phyloP scores from a whole-genome alignment of 129 eudicot genomes.

The Heracleum sosnowskyi region DNA sequence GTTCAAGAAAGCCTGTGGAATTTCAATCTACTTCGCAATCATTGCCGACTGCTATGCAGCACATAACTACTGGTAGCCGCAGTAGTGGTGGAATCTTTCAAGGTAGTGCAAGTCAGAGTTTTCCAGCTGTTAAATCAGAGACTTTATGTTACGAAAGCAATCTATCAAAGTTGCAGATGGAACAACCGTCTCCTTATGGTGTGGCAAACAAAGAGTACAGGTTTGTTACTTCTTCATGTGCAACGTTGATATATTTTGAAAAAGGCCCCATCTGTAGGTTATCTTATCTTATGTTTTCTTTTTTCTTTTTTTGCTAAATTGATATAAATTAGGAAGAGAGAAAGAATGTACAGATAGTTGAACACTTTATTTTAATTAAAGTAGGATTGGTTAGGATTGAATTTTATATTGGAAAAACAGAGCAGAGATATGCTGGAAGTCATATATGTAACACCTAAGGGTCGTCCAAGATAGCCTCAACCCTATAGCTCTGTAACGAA shows the following conservation, averaged over 20 bases:
- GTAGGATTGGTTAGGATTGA: neutral
- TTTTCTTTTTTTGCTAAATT: too few relatives aligned
- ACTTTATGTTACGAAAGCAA: slow-evolving; percentile 42
- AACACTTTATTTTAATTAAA: neutral
- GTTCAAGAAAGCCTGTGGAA: slow-evolving; percentile 99
- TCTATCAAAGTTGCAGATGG: slow-evolving; percentile 50
- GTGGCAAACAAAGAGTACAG: slow-evolving; percentile 46
- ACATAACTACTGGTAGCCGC: slow-evolving; percentile 34
- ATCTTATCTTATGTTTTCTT: neutral
- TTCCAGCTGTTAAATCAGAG: slow-evolving; percentile 33
- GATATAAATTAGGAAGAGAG: too few relatives aligned
- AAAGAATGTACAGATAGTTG: neutral
- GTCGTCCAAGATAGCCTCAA: neutral
- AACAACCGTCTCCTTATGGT: slow-evolving; percentile 48
- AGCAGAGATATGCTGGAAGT: neutral
- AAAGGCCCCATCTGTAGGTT: neutral
- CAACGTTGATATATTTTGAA: neutral
- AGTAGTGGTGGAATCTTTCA: slow-evolving; percentile 39
- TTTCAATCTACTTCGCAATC: slow-evolving; percentile 73
- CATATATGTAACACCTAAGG: neutral
- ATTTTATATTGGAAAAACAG: neutral
- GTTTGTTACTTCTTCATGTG: slow-evolving; percentile 22
- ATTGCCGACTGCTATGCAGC: slow-evolving; percentile 47
- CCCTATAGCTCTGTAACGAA: neutral
- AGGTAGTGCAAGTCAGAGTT: slow-evolving; percentile 38